Conservation (phyloP, 2,329 filamentous ascomycete species). For the Fusarium bulbicola region DNA sequence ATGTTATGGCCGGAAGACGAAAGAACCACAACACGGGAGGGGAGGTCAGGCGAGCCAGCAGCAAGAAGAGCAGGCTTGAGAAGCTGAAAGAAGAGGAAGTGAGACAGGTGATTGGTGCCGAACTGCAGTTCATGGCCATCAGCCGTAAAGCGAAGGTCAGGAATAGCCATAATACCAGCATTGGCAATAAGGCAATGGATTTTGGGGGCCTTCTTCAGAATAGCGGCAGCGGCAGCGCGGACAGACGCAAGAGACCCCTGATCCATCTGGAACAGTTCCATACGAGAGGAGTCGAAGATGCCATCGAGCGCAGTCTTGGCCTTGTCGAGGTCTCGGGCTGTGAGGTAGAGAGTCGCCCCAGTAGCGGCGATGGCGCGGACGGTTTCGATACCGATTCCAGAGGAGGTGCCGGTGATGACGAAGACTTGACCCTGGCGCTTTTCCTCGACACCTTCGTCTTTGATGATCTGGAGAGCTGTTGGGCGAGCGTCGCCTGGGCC, state of each 20-base stretch:
- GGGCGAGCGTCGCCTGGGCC: constrained; percentile 48
- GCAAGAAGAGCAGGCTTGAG: constrained; percentile 55
- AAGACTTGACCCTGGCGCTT: constrained; percentile 47
- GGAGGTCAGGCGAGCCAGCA: constrained; percentile 48
- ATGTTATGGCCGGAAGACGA: constrained; percentile 52
- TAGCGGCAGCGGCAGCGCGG: constrained; percentile 25
- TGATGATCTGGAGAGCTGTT: constrained; percentile 50
- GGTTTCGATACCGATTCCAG: constrained; percentile 56
- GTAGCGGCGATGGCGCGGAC: constrained; percentile 54
- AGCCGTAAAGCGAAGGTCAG: background rate
- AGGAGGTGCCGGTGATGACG: constrained; percentile 54
- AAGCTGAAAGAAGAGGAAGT: constrained; percentile 46
- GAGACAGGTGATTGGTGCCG: constrained; percentile 39
- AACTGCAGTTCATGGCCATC: constrained; percentile 44
- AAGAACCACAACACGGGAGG: constrained; percentile 58
- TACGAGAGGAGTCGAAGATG: constrained; percentile 2
- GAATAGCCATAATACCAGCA: constrained; percentile 39
- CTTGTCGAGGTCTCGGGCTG: constrained; percentile 31
- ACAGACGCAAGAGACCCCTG: constrained; percentile 35
- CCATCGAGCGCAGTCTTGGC: background rate
- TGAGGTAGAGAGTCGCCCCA: constrained; percentile 32
- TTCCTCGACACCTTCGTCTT: constrained; percentile 46
- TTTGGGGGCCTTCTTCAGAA: constrained; percentile 18
- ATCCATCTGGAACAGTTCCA: constrained; percentile 35
- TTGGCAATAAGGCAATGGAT: constrained; percentile 36